Conservation (phyloP, 192 early-diverging fungal genomes). For the Linnemannia exigua region DNA sequence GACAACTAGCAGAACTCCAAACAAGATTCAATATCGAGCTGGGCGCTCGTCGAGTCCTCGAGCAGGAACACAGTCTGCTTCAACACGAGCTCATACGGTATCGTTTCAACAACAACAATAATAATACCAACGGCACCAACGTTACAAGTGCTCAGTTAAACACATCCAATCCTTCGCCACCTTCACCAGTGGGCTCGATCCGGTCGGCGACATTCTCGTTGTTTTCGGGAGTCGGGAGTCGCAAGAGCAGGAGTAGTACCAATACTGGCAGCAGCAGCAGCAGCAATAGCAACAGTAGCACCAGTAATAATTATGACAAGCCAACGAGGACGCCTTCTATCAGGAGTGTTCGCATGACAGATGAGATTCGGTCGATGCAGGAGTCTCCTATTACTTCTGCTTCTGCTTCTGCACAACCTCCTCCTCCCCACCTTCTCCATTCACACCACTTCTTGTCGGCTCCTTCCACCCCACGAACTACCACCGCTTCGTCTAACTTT, state of each 20-base stretch:
- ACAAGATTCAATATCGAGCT: slow-evolving; percentile 20
- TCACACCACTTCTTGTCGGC: background rate
- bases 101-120: background rate
- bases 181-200: slow-evolving; percentile 16
- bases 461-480: background rate
- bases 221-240: slow-evolving; percentile 27
- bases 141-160: background rate
- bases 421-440: background rate
- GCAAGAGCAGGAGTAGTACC: slow-evolving; percentile 18
- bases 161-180: background rate
- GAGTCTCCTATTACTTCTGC: background rate
- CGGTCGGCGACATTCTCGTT: slow-evolving; percentile 29
- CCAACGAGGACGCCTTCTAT: background rate
- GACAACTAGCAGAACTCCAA: slow-evolving; percentile 32
- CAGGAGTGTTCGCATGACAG: slow-evolving; percentile 11
- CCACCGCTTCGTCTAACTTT: background rate
- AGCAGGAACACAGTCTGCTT: slow-evolving; percentile 29
- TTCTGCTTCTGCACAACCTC: background rate
- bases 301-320: background rate
- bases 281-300: background rate
- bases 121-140: background rate
- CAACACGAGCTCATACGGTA: slow-evolving; percentile 20
- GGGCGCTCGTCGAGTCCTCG: slow-evolving; percentile 22
- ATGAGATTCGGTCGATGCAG: background rate
- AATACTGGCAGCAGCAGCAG: slow-evolving; percentile 3